A percentile compares a stretch with the other conserved stretches of the same genome.
These are phyloP conservation scores for Coniochaeta prunicola DNA, from an alignment of 2,329 filamentous ascomycete genomes.

Conservation along the genomic window DNA sequence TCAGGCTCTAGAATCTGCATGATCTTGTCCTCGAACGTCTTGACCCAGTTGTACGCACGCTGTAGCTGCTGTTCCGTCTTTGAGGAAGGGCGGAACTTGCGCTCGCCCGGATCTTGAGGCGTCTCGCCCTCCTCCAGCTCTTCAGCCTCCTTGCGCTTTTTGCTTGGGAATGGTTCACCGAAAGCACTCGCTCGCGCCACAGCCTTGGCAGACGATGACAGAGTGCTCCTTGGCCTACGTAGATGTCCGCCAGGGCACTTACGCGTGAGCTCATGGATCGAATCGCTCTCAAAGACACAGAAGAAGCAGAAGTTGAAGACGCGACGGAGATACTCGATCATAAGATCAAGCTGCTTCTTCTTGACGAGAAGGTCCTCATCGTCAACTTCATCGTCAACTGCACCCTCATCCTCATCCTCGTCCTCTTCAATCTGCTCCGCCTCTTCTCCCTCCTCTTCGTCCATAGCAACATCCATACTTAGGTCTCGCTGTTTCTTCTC, in stretches of 20 bases:
- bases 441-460: slow-evolving; percentile 68
- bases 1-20: slow-evolving; percentile 88
- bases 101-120: slow-evolving; percentile 52
- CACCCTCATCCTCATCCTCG: slow-evolving; percentile 74
- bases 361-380: slow-evolving; percentile 83
- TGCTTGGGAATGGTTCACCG: slow-evolving; percentile 76
- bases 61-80: slow-evolving; percentile 90
- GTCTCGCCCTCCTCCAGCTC: slow-evolving; percentile 59
- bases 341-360: slow-evolving; percentile 93
- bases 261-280: slow-evolving; percentile 86
- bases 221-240: slow-evolving; percentile 77
- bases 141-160: slow-evolving; percentile 60
- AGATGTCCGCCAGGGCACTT: slow-evolving; percentile 98
- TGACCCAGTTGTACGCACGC: slow-evolving; percentile 97
- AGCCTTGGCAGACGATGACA: slow-evolving; percentile 74
- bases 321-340: slow-evolving; percentile 92
- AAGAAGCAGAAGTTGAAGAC: slow-evolving; percentile 99
- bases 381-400: slow-evolving; percentile 75
- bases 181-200: slow-evolving; percentile 79
- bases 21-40: slow-evolving; percentile 96
- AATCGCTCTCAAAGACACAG: slow-evolving; percentile 97
- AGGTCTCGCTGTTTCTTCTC: slow-evolving; percentile 53
- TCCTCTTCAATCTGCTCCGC: slow-evolving; percentile 56
- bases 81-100: slow-evolving; percentile 62
- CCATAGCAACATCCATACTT: slow-evolving; percentile 53